Base-by-base conservation (phyloP, 495 filamentous ascomycete genomes). In the Cercophora sp. region DNA sequence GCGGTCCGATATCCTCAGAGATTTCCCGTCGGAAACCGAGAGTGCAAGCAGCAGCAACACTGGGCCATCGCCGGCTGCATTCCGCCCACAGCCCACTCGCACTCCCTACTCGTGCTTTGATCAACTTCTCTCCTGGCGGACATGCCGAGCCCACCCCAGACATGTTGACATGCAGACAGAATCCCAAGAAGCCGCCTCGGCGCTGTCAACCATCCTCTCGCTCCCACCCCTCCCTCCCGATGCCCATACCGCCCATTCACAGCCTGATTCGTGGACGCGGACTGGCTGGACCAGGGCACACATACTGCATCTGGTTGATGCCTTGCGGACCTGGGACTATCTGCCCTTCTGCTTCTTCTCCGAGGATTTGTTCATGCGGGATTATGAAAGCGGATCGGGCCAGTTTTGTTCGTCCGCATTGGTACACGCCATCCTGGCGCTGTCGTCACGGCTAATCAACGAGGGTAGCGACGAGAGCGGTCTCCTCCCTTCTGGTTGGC, bases 341-440 rank as follows among this genome's bases (percentile, higher is more conserved):
- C 36, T 51, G 3, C 48, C 48, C 22, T 51, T 50, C 13, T 51
- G 48, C 16, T 25, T 51, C 24, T 42, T 51, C 22, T 51, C 15
- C 36, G 35, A 41, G n/a, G 48, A 51, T 11, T 25, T 51, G 4
- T 51, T 51, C 16, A 15, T 51, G 23, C 35, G 35, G 5, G 48
- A 51, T 37, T 51, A 42, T 25, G 23, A 51, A n/a, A 29, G 1
- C 15, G 48, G 24, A 4, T 18, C 22, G n/a, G 32, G 5, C 11
- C 37, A n/a, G 6, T 51, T 42, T 26, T 51, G 48, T 25, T 51
- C 37, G 36, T 1, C 18, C 3, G 37, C 15, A 8, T 37, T 51
- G 4, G 48, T 51, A 13, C 37, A 51, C 25, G 48, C 48, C 23
- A 40, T 51, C 9, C 48, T 51, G 5, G 48, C 48, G 8, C 36